Conservation (phyloP, 352 stramenopile genomes). For the Phytophthora hibernalis region DNA sequence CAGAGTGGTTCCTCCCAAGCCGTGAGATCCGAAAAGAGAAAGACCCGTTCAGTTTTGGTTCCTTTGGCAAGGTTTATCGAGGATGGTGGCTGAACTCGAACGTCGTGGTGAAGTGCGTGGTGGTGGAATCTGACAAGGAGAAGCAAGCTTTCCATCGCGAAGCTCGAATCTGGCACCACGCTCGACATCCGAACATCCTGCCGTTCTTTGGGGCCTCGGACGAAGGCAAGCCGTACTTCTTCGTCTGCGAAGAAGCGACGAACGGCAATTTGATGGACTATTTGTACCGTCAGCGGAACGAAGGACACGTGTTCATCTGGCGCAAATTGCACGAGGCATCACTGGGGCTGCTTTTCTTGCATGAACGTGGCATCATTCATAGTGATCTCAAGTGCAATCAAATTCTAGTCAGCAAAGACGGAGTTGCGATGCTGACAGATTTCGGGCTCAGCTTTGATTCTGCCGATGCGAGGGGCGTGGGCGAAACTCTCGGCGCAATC, state of each 20-base stretch:
- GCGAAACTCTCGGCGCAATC: slow-evolving; percentile 11
- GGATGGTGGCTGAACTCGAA: slow-evolving; percentile 18
- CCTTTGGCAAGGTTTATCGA: slow-evolving; percentile 25
- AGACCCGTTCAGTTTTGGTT: slow-evolving; percentile 17
- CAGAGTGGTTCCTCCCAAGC: slow-evolving; percentile 19
- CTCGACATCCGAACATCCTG: slow-evolving; percentile 28
- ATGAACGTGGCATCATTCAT: slow-evolving; percentile 11
- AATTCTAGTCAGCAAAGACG: slow-evolving; percentile 22
- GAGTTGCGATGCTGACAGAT: slow-evolving; percentile 17
- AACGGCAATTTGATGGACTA: slow-evolving; percentile 22
- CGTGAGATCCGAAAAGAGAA: slow-evolving; percentile 23
- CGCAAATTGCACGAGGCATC: slow-evolving; percentile 19
- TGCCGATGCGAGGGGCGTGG: slow-evolving; percentile 6
- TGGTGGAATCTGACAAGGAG: slow-evolving; percentile 10
- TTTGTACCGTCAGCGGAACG: not conserved
- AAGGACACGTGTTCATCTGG: slow-evolving; percentile 1
- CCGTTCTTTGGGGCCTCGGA: slow-evolving; percentile 26
- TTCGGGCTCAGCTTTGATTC: slow-evolving; percentile 24
- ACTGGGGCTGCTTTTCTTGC: slow-evolving; percentile 18
- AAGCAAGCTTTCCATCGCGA: slow-evolving; percentile 15
- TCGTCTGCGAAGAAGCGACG: slow-evolving; percentile 17
- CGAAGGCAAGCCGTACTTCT: slow-evolving; percentile 15
- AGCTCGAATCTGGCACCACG: slow-evolving; percentile 19
- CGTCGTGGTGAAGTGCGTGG: slow-evolving; percentile 19
- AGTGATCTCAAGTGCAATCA: slow-evolving; percentile 27